Percentiles rank a stretch among this genome's conserved stretches.
Evolutionary conservation across 495 filamentous ascomycete species (phyloP).

Genomic region (Annulohypoxylon bovei): DNA sequence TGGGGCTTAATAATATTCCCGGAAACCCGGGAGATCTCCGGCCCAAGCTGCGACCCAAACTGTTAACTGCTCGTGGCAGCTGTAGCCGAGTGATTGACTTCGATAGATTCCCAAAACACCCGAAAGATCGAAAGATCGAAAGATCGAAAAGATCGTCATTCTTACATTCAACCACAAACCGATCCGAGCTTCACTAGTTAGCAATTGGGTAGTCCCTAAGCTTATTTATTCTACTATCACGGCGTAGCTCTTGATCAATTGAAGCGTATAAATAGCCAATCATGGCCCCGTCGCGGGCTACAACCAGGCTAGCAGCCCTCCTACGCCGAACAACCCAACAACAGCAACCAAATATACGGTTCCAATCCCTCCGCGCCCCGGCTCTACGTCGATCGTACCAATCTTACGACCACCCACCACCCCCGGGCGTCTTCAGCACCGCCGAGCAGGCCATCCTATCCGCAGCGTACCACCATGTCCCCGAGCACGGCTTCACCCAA

Average conservation of each 20-base stretch:
- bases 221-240: neutral
- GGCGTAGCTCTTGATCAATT: neutral
- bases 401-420: slow-evolving; percentile 70
- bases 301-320: slow-evolving; percentile 6
- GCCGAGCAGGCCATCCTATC: slow-evolving; percentile 82
- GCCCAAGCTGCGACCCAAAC: slow-evolving; percentile 11
- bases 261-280: neutral
- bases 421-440: slow-evolving; percentile 70
- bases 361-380: slow-evolving; percentile 2
- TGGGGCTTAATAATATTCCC: neutral
- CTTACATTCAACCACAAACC: neutral
- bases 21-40: slow-evolving; percentile 30
- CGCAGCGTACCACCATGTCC: slow-evolving; percentile 80
- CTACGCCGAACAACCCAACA: slow-evolving; percentile 8
- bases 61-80: slow-evolving; percentile 2
- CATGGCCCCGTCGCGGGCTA: slow-evolving; percentile 27
- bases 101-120: neutral
- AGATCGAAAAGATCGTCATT: slow-evolving; percentile 7
- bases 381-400: slow-evolving; percentile 66
- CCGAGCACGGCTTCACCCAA: slow-evolving; percentile 80
- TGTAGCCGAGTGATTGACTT: slow-evolving; percentile 7
- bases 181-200: neutral
- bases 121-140: neutral
- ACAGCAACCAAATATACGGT: slow-evolving; percentile 6
- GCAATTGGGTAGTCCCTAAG: neutral